Evolutionary conservation across 75 land plant species (phyloP).

Genomic region (Larix kaempferi): DNA sequence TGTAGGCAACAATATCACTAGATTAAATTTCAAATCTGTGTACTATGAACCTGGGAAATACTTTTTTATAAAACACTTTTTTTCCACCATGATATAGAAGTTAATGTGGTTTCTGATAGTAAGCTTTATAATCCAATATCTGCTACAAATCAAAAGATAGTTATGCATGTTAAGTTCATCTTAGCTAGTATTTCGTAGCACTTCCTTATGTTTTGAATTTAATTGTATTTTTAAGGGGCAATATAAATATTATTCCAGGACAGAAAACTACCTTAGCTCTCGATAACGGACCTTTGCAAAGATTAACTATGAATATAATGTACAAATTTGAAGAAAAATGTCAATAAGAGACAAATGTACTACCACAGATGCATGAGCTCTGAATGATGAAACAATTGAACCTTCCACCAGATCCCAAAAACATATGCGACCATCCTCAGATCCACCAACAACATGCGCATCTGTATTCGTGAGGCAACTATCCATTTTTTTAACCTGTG

Average conservation of each 20-base stretch:
- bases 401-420: conserved; percentile 98
- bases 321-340: not conserved
- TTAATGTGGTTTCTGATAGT: too few relatives aligned
- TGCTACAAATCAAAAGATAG: too few relatives aligned
- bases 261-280: not conserved
- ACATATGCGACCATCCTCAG: conserved; percentile 83
- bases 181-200: too few relatives aligned
- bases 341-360: not conserved
- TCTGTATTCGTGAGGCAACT: conserved; percentile 96
- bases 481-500: too few relatives aligned
- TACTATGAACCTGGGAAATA: too few relatives aligned
- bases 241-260: not conserved
- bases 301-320: not conserved
- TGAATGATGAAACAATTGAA: conserved; percentile 69
- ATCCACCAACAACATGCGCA: conserved; percentile 89
- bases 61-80: too few relatives aligned
- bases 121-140: too few relatives aligned
- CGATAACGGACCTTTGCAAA: not conserved
- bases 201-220: not conserved
- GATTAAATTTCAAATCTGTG: too few relatives aligned
- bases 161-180: too few relatives aligned
- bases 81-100: too few relatives aligned
- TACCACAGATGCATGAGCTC: conserved; percentile 97
- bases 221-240: not conserved
- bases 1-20: too few relatives aligned